Evolutionary conservation across 768 basidiomycete genomes (phyloP).

Genomic region (Naganishia vaughanmartiniae): DNA sequence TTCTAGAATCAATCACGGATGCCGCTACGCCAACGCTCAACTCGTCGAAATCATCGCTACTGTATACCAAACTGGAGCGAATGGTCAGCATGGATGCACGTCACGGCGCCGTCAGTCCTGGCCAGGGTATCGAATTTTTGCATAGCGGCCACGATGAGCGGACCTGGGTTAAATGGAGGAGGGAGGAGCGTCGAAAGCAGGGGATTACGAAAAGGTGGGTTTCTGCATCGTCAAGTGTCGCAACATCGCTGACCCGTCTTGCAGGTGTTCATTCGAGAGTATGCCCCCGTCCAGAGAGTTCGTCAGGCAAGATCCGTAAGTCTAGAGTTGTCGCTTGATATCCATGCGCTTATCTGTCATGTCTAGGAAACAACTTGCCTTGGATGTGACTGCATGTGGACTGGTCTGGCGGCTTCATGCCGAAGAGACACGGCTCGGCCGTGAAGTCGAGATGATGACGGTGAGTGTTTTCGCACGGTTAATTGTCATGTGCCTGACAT

Average conservation of each 20-base stretch:
- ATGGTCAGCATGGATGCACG: constrained; percentile 1
- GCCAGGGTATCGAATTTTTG: constrained; percentile 7
- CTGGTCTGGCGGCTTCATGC: not conserved
- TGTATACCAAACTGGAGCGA: not conserved
- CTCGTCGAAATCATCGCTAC: not conserved
- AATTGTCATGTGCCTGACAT: too few relatives aligned
- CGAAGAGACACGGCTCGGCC: constrained; percentile 3
- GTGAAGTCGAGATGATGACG: constrained; percentile 13
- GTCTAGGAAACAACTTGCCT: constrained; percentile 6
- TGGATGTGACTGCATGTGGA: constrained; percentile 1
- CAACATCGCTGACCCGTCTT: too few relatives aligned
- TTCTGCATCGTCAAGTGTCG: not conserved
- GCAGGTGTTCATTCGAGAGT: constrained; percentile 13
- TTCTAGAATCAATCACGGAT: not conserved
- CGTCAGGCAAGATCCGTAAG: constrained; percentile 12
- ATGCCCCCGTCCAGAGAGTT: not conserved
- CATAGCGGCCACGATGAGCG: constrained; percentile 9
- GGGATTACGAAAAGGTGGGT: constrained; percentile 5
- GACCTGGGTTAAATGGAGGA: not conserved
- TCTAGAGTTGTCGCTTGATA: not conserved
- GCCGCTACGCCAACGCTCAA: not conserved
- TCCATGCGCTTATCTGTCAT: not conserved
- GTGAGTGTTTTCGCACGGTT: not conserved
- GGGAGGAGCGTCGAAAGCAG: not conserved
- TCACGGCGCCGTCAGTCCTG: not conserved